Conservation (phyloP, 495 filamentous ascomycete genomes). For the Penicillium bialowiezense region DNA sequence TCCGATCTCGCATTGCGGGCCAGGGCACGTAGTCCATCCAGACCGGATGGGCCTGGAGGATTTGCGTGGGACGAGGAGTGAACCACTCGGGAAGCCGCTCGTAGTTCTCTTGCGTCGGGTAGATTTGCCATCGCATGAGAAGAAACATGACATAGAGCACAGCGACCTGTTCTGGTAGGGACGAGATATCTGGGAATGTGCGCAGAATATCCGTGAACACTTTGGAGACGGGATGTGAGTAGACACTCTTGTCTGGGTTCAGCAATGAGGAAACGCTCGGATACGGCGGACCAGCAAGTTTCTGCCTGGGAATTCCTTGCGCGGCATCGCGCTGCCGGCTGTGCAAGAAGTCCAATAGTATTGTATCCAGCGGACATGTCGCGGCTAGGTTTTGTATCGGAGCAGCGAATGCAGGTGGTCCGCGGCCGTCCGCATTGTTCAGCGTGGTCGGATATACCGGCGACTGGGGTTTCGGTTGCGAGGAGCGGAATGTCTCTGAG, state of each 20-base stretch:
- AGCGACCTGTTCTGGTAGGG: slow-evolving; percentile 72
- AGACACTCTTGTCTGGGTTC: slow-evolving; percentile 56
- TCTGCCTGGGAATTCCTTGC: slow-evolving; percentile 55
- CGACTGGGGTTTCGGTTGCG: slow-evolving; percentile 21
- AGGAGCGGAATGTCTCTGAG: slow-evolving; percentile 25
- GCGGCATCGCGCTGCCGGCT: slow-evolving; percentile 61
- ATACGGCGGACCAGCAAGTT: slow-evolving; percentile 69
- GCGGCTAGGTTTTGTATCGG: slow-evolving; percentile 59
- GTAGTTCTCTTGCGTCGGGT: slow-evolving; percentile 70
- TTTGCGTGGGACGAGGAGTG: slow-evolving; percentile 58
- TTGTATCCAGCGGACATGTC: slow-evolving; percentile 68
- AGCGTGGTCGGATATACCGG: slow-evolving; percentile 26
- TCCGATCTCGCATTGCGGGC: slow-evolving; percentile 65
- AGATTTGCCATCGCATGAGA: slow-evolving; percentile 78
- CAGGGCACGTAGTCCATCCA: slow-evolving; percentile 81
- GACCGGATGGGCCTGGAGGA: slow-evolving; percentile 60
- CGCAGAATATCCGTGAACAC: slow-evolving; percentile 78
- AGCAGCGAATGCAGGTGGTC: slow-evolving; percentile 35
- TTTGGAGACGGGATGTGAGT: slow-evolving; percentile 72
- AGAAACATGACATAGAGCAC: slow-evolving; percentile 82
- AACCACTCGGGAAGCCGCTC: slow-evolving; percentile 66
- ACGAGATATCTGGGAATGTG: slow-evolving; percentile 66
- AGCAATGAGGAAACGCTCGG: slow-evolving; percentile 73
- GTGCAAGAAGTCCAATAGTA: slow-evolving; percentile 75
- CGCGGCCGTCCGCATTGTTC: slow-evolving; percentile 22